Evolutionary conservation across 768 basidiomycete genomes (phyloP).

Genomic region (Dacryopinax spathularia): DNA sequence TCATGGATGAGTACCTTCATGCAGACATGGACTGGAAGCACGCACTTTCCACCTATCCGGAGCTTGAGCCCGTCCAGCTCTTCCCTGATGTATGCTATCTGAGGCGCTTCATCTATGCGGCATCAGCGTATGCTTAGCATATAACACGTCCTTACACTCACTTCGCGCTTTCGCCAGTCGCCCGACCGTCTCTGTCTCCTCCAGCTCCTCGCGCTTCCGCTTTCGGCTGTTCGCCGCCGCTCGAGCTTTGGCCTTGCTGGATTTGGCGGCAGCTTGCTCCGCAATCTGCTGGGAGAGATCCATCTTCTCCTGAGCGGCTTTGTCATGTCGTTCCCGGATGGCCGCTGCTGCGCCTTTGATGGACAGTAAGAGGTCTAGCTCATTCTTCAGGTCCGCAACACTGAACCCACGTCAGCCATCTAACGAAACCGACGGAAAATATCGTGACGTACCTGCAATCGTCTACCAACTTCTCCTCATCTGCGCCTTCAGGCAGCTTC

Average conservation of each 20-base stretch:
- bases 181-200: neutral
- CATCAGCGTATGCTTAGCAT: no score
- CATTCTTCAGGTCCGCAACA: neutral
- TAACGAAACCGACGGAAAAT: no score
- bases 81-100: neutral
- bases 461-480: neutral
- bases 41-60: neutral
- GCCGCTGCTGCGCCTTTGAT: no score
- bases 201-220: neutral
- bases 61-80: neutral
- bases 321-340: no score
- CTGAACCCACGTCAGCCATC: neutral
- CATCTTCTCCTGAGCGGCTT: no score
- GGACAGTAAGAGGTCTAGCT: no score
- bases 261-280: neutral
- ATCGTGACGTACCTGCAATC: neutral
- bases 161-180: neutral
- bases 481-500: neutral
- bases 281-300: no score
- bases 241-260: neutral
- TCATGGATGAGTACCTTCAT: neutral
- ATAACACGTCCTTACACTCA: no score
- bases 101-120: neutral
- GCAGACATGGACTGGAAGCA: neutral
- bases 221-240: neutral